A percentile compares a stretch with the other conserved stretches of the same genome.
Conservation (phyloP, 2,329 filamentous ascomycete genomes). For the Fusarium pilosicola region DNA sequence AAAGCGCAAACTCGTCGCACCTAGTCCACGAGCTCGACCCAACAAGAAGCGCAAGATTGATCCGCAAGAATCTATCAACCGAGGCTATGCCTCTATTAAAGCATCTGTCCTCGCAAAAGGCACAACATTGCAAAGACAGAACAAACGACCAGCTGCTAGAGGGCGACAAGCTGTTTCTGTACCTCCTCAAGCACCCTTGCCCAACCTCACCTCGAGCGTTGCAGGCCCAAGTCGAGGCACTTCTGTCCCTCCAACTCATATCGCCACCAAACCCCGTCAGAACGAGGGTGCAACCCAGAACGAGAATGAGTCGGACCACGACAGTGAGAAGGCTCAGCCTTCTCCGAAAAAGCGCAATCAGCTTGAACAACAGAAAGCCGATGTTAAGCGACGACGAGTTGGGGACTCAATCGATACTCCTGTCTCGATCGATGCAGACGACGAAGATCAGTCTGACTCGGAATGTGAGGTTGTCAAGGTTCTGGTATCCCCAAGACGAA, state of each 20-base stretch:
- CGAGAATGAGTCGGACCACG: slow-evolving; percentile 27
- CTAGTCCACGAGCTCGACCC: background rate
- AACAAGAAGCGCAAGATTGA: slow-evolving; percentile 16
- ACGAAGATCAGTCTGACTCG: background rate
- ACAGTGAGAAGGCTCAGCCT: slow-evolving; percentile 29
- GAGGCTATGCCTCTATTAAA: background rate
- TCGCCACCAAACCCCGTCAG: background rate
- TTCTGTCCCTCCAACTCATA: background rate
- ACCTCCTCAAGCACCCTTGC: background rate
- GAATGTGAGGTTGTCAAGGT: slow-evolving; percentile 17
- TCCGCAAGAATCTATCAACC: background rate
- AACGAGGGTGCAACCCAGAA: background rate
- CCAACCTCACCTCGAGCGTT: background rate
- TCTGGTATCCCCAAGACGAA: background rate
- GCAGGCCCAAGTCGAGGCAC: background rate
- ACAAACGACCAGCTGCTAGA: background rate
- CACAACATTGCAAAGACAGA: background rate
- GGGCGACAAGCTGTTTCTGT: background rate
- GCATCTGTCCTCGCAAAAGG: background rate
- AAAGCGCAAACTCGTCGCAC: slow-evolving; percentile 23
- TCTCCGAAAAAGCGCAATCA: slow-evolving; percentile 16
- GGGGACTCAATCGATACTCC: background rate
- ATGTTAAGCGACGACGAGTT: slow-evolving; percentile 27
- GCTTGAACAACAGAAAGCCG: background rate
- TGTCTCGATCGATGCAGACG: background rate